Percentiles rank a stretch among this genome's conserved stretches.
Evolutionary conservation across 768 basidiomycete species (phyloP).

Genomic region (Mycena kentingensis): DNA sequence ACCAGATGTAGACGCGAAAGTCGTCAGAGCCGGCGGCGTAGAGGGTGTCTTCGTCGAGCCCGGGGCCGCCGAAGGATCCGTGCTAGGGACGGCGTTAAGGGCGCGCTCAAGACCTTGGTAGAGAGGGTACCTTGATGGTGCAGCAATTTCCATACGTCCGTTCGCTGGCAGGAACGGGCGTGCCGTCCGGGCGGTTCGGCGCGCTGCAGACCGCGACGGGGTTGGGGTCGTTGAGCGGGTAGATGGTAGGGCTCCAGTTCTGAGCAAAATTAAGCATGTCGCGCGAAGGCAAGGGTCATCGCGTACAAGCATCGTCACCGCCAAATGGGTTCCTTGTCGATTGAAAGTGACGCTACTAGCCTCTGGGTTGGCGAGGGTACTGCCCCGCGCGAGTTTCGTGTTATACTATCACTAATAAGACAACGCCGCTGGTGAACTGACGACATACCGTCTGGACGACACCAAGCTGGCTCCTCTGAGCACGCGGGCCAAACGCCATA

Average conservation of each 20-base stretch:
- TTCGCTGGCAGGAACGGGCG: slow-evolving; percentile 44
- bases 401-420: slow-evolving; percentile 36
- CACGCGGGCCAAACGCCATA: slow-evolving; percentile 68
- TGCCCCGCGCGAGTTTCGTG: slow-evolving; percentile 45
- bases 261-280: slow-evolving; percentile 25
- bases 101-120: not conserved
- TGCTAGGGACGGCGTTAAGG: slow-evolving; percentile 46
- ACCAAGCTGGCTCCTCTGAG: slow-evolving; percentile 48
- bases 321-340: slow-evolving; percentile 66
- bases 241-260: slow-evolving; percentile 74
- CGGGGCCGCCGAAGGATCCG: slow-evolving; percentile 71
- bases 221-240: slow-evolving; percentile 62
- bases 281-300: too few species aligned
- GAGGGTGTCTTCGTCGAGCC: slow-evolving; percentile 53
- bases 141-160: slow-evolving; percentile 70
- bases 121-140: slow-evolving; percentile 69
- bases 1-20: slow-evolving; percentile 80
- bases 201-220: slow-evolving; percentile 74
- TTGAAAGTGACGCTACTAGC: slow-evolving; percentile 71
- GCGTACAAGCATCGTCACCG: slow-evolving; percentile 67
- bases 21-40: slow-evolving; percentile 84
- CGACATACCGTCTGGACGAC: slow-evolving; percentile 53
- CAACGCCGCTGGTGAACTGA: slow-evolving; percentile 1
- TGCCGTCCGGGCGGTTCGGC: slow-evolving; percentile 56
- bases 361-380: slow-evolving; percentile 59